These are phyloP conservation scores for Didymella glomerata DNA, from an alignment of 2,329 filamentous ascomycete species.

Conservation along the genomic window DNA sequence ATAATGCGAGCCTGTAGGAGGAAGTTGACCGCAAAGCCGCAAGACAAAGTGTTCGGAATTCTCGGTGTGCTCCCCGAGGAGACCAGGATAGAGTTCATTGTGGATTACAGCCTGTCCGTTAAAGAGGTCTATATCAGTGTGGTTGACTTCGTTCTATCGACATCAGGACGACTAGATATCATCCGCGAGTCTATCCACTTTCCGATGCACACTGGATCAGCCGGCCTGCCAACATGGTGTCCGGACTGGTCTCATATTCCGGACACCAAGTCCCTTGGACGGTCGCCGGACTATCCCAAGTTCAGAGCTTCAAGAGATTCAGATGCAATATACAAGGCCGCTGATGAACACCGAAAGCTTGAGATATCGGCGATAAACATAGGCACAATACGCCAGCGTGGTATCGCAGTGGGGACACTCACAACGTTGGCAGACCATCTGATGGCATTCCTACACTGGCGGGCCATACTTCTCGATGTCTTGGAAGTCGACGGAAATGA, in stretches of 20 bases:
- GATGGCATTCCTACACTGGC: slow-evolving; percentile 7
- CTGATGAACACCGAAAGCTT: not conserved
- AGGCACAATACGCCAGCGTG: not conserved
- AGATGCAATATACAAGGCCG: not conserved
- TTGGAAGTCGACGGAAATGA: not conserved
- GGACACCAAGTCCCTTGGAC: not conserved
- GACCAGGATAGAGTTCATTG: not conserved
- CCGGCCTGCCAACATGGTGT: slow-evolving; percentile 3
- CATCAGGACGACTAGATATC: not conserved
- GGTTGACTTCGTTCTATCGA: not conserved
- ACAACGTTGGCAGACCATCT: not conserved
- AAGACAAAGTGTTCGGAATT: slow-evolving; percentile 1
- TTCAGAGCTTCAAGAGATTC: not conserved
- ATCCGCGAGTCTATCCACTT: slow-evolving; percentile 4
- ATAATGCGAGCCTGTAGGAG: not conserved
- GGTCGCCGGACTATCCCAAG: not conserved
- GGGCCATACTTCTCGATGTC: not conserved
- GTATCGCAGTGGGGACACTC: not conserved
- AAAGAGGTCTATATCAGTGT: not conserved
- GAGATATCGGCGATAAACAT: not conserved
- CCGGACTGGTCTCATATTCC: slow-evolving; percentile 9
- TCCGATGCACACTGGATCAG: not conserved
- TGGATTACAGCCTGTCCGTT: not conserved
- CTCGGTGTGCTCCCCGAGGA: not conserved
- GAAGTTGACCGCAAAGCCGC: not conserved